Evolutionary conservation across 1,284 basidiomycete species (phyloP).

Genomic region (Fomitopsis schrenkii): DNA sequence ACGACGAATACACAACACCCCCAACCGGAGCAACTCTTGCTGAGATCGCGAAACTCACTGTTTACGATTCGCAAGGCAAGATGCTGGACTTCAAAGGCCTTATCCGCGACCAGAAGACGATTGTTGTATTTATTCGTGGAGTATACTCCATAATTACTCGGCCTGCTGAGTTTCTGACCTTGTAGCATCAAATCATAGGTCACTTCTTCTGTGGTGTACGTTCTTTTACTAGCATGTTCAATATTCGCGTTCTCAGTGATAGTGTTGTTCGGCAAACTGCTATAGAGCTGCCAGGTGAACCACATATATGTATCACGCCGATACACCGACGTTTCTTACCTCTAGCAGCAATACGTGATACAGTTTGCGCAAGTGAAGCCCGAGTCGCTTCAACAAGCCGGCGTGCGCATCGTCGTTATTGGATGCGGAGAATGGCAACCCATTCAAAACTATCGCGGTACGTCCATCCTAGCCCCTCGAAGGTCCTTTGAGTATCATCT

Average conservation of each 20-base stretch:
- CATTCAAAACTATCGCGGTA: conserved; percentile 52
- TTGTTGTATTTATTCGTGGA: conserved; percentile 65
- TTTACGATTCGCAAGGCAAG: conserved; percentile 41
- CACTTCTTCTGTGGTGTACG: conserved; percentile 67
- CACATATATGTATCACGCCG: conserved; percentile 1
- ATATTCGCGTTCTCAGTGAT: neutral
- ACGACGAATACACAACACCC: too few species aligned
- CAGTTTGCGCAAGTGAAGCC: conserved; percentile 42
- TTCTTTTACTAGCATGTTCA: neutral
- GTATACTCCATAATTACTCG: conserved; percentile 1
- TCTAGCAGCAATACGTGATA: conserved; percentile 46
- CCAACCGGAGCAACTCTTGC: conserved; percentile 20
- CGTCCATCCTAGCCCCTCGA: conserved; percentile 1
- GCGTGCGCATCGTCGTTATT: conserved; percentile 45
- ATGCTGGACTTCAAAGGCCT: conserved; percentile 47
- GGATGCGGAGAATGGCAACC: conserved; percentile 61
- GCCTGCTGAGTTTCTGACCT: neutral
- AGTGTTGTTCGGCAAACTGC: neutral
- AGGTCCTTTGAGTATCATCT: neutral
- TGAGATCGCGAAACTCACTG: conserved; percentile 32
- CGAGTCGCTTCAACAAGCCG: conserved; percentile 39
- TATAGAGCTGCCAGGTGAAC: conserved; percentile 37
- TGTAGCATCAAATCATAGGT: conserved; percentile 29
- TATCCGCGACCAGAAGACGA: conserved; percentile 43
- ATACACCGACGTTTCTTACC: conserved; percentile 1